Percentiles rank a stretch among this genome's conserved stretches.
Conservation (phyloP, 306 rosid species). For the Carpinus fangiana region DNA sequence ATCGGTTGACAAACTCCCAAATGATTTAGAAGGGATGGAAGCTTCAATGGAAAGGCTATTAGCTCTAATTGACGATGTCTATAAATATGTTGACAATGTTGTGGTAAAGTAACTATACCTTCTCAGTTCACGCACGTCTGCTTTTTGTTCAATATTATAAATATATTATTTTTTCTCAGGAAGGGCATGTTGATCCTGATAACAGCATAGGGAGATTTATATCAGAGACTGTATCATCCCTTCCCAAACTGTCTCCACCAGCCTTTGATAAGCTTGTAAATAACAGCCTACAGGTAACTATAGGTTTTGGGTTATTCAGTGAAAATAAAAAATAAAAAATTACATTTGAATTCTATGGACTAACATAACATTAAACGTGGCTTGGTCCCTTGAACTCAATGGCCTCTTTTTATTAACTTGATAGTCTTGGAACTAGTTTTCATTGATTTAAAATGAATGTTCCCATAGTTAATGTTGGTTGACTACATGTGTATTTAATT, state of each 20-base stretch:
- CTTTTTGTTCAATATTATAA: background rate
- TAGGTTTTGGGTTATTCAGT: background rate
- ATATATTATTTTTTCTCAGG: slow-evolving; percentile 44
- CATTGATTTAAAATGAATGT: background rate
- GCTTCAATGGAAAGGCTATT: slow-evolving; percentile 82
- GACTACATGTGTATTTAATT: background rate
- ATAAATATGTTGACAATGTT: slow-evolving; percentile 89
- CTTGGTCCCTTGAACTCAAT: background rate
- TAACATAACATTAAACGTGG: background rate
- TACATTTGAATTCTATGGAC: background rate
- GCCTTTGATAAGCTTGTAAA: slow-evolving; percentile 83
- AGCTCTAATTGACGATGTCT: slow-evolving; percentile 78
- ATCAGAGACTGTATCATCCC: slow-evolving; percentile 67
- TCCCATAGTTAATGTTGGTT: background rate
- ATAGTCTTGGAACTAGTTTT: background rate
- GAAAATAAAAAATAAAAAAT: background rate
- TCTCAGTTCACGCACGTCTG: background rate
- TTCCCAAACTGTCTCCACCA: slow-evolving; percentile 67
- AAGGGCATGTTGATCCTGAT: slow-evolving; percentile 72
- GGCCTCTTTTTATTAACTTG: background rate
- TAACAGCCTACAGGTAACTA: slow-evolving; percentile 76
- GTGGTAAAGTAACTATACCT: slow-evolving; percentile 49
- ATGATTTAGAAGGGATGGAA: slow-evolving; percentile 99
- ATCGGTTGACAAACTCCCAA: slow-evolving; percentile 82
- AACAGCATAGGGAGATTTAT: slow-evolving; percentile 70